Percentiles rank a stretch among this genome's conserved stretches.
These are phyloP conservation scores for Ophiognomonia clavigignenti-juglandacearum DNA, from an alignment of 2,329 filamentous ascomycete species.

Conservation along the genomic window DNA sequence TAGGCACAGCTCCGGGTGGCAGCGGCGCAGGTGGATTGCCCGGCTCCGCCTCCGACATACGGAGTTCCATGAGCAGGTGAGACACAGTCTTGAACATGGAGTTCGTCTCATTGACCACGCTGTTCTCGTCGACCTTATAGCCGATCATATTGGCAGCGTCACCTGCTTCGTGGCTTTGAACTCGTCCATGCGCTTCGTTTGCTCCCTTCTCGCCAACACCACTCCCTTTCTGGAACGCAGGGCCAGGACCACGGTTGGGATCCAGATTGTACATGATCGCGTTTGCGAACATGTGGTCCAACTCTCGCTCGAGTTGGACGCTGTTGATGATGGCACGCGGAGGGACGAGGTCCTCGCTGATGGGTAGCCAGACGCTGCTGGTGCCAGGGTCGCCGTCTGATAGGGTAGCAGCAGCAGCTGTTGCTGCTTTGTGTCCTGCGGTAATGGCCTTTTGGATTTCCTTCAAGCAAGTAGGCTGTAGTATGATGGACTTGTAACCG, in stretches of 20 bases:
- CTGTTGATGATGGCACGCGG: conserved; percentile 91
- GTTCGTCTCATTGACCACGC: conserved; percentile 79
- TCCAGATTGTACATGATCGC: conserved; percentile 98
- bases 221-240: conserved; percentile 48
- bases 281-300: conserved; percentile 96
- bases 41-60: conserved; percentile 62
- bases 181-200: conserved; percentile 28
- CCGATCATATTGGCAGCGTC: conserved; percentile 45
- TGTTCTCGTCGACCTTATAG: conserved; percentile 73
- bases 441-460: conserved; percentile 71
- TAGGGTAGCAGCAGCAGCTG: conserved; percentile 55
- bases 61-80: conserved; percentile 69
- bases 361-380: conserved; percentile 58
- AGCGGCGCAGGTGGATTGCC: conserved; percentile 31
- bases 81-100: conserved; percentile 90
- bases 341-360: conserved; percentile 72
- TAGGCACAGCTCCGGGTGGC: conserved; percentile 17
- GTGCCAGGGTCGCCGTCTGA: conserved; percentile 54
- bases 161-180: conserved; percentile 15
- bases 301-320: conserved; percentile 83
- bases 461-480: conserved; percentile 72
- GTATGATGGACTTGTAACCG: conserved; percentile 68
- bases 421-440: conserved; percentile 63
- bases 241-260: conserved; percentile 64
- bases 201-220: conserved; percentile 28